Evolutionary conservation across 495 filamentous ascomycete species (phyloP).

Genomic region (Jackrogersella minutella): DNA sequence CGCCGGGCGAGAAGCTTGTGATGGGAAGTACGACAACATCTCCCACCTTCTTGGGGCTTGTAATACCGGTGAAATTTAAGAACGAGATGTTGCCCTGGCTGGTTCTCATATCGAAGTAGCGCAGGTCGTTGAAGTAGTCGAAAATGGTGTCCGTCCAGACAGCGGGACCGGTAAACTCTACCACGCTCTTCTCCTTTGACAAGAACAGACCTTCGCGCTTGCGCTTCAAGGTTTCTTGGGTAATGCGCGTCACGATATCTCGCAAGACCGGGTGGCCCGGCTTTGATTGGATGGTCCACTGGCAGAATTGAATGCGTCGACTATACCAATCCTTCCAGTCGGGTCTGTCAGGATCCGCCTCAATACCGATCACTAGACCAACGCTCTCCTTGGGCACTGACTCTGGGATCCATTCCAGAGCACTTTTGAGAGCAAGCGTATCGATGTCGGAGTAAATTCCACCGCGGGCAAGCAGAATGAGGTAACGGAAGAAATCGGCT

Average conservation of each 20-base stretch:
- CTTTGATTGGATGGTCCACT: slow-evolving; percentile 98
- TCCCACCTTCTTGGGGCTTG: slow-evolving; percentile 80
- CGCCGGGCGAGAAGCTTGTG: slow-evolving; percentile 95
- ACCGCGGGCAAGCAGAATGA: slow-evolving; percentile 91
- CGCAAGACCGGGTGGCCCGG: slow-evolving; percentile 91
- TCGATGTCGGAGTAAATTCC: slow-evolving; percentile 98
- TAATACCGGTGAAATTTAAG: slow-evolving; percentile 89
- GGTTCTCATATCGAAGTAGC: slow-evolving; percentile 82
- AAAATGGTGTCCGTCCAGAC: slow-evolving; percentile 96
- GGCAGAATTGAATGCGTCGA: slow-evolving; percentile 95
- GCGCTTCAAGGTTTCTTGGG: slow-evolving; percentile 77
- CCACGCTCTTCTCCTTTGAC: slow-evolving; percentile 77
- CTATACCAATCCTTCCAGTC: slow-evolving; percentile 98
- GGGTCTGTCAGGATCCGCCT: slow-evolving; percentile 90
- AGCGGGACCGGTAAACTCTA: slow-evolving; percentile 95
- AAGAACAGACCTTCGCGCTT: slow-evolving; percentile 75
- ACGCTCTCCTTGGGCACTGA: slow-evolving; percentile 77
- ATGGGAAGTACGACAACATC: slow-evolving; percentile 95
- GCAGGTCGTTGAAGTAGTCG: slow-evolving; percentile 88
- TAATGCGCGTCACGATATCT: slow-evolving; percentile 87
- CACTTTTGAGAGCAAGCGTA: slow-evolving; percentile 82
- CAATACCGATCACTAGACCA: slow-evolving; percentile 91
- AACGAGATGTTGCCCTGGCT: slow-evolving; percentile 81
- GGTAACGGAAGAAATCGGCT: slow-evolving; percentile 97
- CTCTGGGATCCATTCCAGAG: slow-evolving; percentile 85